Base-by-base conservation (phyloP, 768 basidiomycete genomes). In the Fomitopsis serialis region DNA sequence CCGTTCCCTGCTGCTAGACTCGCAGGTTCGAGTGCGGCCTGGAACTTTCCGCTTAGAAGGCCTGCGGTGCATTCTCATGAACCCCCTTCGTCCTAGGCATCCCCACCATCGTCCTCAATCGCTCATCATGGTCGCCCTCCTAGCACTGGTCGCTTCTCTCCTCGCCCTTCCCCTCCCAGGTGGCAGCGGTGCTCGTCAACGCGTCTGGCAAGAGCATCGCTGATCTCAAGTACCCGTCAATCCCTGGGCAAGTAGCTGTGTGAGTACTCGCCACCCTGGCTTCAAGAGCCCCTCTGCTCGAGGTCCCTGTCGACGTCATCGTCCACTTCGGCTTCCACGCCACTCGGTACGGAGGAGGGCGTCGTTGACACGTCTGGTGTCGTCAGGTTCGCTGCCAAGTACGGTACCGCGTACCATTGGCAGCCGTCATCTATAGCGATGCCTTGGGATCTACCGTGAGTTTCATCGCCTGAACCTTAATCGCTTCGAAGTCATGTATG, bases 341-440 rank as follows among this genome's bases (percentile, higher is more conserved):
- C 75, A 17, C 54, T 87, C 23, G 87, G 87, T 17, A 66, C 68
- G 19, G 87, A 86, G 9, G 63, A 66, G 17, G 87, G 87, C 27
- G 71, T 74, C 3, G 37, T 69, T 3, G 79, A 80, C 36, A 67
- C 70, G 17, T 63, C 73, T 44, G 80, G 78, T 27, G 80, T 76
- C 24, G 67, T 71, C 48, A 74, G 86, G 40, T 89, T 83, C 63
- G 64, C 79, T 29, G 86, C 85, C 53, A 82, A 76, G 61, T 91
- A 91, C 64, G 88, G 81, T 8, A 72, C 72, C 52, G 83, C 84
- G 6, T 55, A 70, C 13, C 75, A 88, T 52, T 91, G 85, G 84
- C 66, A 72, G 42, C 70, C 77, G 6, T 84, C 88, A 1, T 68
- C 73, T 2, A 59, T 82, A 2, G 79, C 72, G 2, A 74, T 77